Percentiles rank a stretch among this genome's conserved stretches.
phyloP scores from a whole-genome alignment of 805 yeast species.

The Saturnispora dispora region DNA sequence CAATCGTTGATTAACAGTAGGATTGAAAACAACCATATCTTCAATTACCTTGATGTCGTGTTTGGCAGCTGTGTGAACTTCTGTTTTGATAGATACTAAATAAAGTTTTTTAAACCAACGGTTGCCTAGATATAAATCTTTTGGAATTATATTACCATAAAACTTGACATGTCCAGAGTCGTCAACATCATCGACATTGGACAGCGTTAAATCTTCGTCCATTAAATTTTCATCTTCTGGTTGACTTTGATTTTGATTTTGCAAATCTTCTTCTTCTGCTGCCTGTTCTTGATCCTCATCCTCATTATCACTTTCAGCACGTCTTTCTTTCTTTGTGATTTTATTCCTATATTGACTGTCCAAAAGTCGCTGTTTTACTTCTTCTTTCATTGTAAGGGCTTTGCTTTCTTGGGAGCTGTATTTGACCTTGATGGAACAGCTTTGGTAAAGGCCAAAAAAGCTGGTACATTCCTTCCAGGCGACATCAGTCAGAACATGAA shows the following conservation, averaged over 20 bases:
- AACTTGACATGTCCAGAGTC: constrained; percentile 3
- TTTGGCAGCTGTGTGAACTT: constrained; percentile 7
- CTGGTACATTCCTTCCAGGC: constrained; percentile 4
- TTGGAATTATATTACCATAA: constrained; percentile 2
- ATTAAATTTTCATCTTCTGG: not conserved
- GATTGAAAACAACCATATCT: constrained; percentile 4
- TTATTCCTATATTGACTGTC: not conserved
- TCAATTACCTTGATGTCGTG: constrained; percentile 5
- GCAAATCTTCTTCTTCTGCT: not conserved
- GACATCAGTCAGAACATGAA: constrained; percentile 4
- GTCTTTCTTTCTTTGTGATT: not conserved
- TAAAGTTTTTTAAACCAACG: constrained; percentile 4
- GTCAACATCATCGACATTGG: constrained; percentile 3
- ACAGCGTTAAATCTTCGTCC: not conserved
- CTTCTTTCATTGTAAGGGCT: not conserved
- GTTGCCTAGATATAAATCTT: constrained; percentile 1
- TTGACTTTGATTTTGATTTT: not conserved
- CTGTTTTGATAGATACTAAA: not conserved
- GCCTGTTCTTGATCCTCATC: not conserved
- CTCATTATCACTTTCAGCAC: not conserved
- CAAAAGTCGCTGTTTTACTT: not conserved
- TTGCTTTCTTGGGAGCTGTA: not conserved
- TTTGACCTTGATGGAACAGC: constrained; percentile 1
- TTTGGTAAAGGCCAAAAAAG: not conserved
- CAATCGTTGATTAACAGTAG: not conserved